These are phyloP conservation scores for Oryza glumipatula DNA, from an alignment of 176 grass and related monocot genomes.

Conservation along the genomic window DNA sequence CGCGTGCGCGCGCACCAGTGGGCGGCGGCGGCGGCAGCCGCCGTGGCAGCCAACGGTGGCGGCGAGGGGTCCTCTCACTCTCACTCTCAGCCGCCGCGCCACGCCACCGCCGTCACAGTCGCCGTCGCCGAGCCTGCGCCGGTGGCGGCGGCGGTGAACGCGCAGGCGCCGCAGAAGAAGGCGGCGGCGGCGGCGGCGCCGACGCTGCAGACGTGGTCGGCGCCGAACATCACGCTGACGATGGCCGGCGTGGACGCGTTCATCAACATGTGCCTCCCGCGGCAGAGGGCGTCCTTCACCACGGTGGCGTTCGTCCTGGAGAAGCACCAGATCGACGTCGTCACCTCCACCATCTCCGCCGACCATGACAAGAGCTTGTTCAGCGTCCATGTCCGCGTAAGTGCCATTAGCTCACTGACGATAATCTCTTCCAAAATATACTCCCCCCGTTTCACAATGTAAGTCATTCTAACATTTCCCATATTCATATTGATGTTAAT, in stretches of 20 bases:
- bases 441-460: too few species aligned
- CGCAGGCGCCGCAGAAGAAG: background rate
- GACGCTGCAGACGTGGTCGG: background rate
- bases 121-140: too few species aligned
- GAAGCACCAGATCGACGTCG: background rate
- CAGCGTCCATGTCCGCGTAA: background rate
- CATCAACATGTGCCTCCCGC: background rate
- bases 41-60: too few species aligned
- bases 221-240: background rate
- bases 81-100: background rate
- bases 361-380: background rate
- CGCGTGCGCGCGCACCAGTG: background rate
- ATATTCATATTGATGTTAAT: too few species aligned
- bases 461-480: too few species aligned
- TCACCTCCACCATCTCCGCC: background rate
- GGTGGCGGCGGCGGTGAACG: background rate
- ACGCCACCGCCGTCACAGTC: too few species aligned
- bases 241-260: background rate
- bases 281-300: background rate
- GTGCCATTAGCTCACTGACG: background rate
- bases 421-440: too few species aligned
- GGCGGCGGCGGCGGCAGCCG: too few species aligned
- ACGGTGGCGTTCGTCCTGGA: background rate
- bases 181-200: background rate
- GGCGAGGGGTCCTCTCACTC: background rate